phyloP scores from a whole-genome alignment of 1,139 yeast species.

The Zygosaccharomyces pseudobailii region DNA sequence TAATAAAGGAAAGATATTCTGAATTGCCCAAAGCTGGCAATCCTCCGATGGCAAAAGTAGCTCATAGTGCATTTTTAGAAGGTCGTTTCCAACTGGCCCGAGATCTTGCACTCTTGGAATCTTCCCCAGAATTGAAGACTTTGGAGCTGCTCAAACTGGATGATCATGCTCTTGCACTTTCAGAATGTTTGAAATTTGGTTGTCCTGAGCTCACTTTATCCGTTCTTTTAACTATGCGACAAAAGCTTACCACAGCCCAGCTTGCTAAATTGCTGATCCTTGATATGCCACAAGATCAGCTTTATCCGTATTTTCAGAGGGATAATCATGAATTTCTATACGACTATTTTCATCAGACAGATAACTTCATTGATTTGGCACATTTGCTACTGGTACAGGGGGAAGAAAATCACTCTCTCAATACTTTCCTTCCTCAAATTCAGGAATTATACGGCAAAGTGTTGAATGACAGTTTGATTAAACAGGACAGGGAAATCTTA shows the following conservation, averaged over 20 bases:
- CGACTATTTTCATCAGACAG: constrained; percentile 60
- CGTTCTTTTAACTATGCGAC: constrained; percentile 51
- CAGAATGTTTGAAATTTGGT: constrained; percentile 62
- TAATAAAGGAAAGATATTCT: constrained; percentile 43
- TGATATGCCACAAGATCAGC: constrained; percentile 39
- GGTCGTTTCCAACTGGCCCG: constrained; percentile 72
- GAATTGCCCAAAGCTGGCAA: constrained; percentile 21
- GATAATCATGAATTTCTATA: constrained; percentile 38
- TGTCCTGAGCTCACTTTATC: constrained; percentile 61
- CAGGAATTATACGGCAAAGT: constrained; percentile 29
- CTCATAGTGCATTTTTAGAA: constrained; percentile 72
- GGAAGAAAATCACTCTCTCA: constrained; percentile 14
- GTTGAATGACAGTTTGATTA: constrained; percentile 23
- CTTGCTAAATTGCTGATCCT: constrained; percentile 51
- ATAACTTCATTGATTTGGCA: constrained; percentile 45
- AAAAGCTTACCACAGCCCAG: constrained; percentile 46
- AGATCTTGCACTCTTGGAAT: constrained; percentile 61
- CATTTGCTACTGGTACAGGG: constrained; percentile 36
- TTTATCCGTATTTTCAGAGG: constrained; percentile 41
- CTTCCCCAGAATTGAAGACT: constrained; percentile 57
- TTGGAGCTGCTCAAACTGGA: constrained; percentile 64
- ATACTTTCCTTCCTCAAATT: constrained; percentile 27
- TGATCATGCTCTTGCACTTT: constrained; percentile 65
- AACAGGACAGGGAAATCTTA: constrained; percentile 34
- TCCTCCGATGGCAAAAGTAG: constrained; percentile 59